A percentile compares a stretch with the other conserved stretches of the same genome.
phyloP scores from a whole-genome alignment of 1,284 basidiomycete genomes.

The Pholiota adiposa region DNA sequence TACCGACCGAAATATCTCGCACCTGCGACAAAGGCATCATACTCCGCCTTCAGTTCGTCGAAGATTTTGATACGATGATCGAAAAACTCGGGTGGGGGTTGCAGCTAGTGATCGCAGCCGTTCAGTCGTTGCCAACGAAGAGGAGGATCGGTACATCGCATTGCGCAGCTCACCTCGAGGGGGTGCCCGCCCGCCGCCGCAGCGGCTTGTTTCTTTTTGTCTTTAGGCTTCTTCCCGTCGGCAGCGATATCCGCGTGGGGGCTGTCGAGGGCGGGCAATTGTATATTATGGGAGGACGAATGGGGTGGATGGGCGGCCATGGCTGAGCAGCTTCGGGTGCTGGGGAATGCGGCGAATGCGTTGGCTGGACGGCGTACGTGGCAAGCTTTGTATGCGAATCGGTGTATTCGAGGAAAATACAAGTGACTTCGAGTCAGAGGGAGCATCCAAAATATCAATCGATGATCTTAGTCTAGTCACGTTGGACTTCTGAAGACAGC shows the following conservation, averaged over 20 bases:
- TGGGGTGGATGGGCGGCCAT: conserved; percentile 39
- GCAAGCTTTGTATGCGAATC: conserved; percentile 31
- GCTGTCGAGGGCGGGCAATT: conserved; percentile 39
- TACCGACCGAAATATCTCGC: neutral
- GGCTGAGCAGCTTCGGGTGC: conserved; percentile 18
- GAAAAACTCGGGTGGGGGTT: conserved; percentile 88
- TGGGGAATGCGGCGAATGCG: neutral
- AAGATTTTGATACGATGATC: conserved; percentile 91
- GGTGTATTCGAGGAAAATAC: conserved; percentile 29
- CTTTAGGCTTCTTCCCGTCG: conserved; percentile 30
- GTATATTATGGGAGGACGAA: conserved; percentile 44
- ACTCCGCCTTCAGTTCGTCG: conserved; percentile 86
- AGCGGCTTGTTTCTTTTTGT: conserved; percentile 45
- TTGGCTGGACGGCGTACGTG: conserved; percentile 27
- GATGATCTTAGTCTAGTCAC: conserved; percentile 33
- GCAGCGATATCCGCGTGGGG: conserved; percentile 29
- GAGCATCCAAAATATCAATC: conserved; percentile 40
- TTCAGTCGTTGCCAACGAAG: neutral
- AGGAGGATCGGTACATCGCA: neutral
- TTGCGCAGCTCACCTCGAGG: conserved; percentile 55
- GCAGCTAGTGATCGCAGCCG: conserved; percentile 54
- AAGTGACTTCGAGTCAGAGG: conserved; percentile 38
- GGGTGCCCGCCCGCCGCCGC: conserved; percentile 48
- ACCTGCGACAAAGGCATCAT: conserved; percentile 85
- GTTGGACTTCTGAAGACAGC: conserved; percentile 19